Conservation (phyloP, 208 protist species). For the Acanthamoeba lenticulata region DNA sequence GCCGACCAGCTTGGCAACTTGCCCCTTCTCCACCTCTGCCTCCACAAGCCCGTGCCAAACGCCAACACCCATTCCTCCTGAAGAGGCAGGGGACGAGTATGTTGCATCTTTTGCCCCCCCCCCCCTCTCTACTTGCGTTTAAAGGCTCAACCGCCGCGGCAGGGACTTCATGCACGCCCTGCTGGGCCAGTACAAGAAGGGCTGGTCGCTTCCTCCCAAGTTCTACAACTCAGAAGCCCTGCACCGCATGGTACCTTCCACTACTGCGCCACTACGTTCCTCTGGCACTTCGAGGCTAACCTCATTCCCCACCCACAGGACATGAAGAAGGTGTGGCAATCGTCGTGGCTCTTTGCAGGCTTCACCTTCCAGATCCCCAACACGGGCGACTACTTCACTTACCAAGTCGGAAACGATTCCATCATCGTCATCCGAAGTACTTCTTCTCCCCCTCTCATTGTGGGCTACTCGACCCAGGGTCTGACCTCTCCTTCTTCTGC, state of each 20-base stretch:
- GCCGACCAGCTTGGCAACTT: too few species aligned
- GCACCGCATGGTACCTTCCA: neutral
- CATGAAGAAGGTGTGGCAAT: slow-evolving; percentile 5
- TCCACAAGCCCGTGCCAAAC: too few species aligned
- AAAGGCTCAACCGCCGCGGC: neutral
- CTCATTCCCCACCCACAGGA: neutral
- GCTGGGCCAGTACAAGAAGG: neutral
- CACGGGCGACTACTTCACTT: slow-evolving; percentile 1
- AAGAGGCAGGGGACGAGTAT: too few species aligned
- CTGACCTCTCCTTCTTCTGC: too few species aligned
- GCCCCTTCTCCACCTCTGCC: too few species aligned
- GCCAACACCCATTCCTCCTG: too few species aligned
- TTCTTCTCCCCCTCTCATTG: neutral
- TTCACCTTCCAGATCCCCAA: slow-evolving; percentile 8
- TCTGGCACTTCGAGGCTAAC: too few species aligned
- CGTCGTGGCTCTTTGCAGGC: neutral
- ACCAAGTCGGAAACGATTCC: neutral
- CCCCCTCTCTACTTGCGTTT: too few species aligned
- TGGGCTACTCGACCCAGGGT: neutral
- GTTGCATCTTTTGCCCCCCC: too few species aligned
- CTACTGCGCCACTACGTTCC: too few species aligned
- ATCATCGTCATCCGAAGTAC: slow-evolving; percentile 1
- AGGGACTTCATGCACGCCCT: neutral
- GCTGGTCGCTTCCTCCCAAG: neutral
- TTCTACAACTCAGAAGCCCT: neutral